Evolutionary conservation across 2,329 filamentous ascomycete species (phyloP), one percentile per base, ranked within the genome.

Genomic region (Xylaria sp.): DNA sequence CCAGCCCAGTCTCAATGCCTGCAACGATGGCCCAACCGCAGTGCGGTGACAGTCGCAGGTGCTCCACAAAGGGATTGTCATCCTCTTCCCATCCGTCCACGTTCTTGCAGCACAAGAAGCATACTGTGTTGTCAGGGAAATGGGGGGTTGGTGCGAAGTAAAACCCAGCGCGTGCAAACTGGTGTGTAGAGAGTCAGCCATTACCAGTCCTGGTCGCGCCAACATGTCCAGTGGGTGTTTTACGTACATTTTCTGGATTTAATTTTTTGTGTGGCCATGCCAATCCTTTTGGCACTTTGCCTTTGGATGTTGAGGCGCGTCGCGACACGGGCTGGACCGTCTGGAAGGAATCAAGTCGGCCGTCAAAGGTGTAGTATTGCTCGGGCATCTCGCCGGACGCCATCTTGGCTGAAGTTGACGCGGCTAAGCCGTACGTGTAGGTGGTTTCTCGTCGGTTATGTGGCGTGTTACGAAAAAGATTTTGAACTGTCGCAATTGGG

Each of bases 141-240:
- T 87, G 84, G 54, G 86, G 82, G 14, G 86, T 87, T 1, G 95
- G 94, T 64, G 89, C 86, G 79, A 92, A 98, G 79, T 90, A 95
- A 79, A 99, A 97, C 38, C 95, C 95, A 60, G 95, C 94, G 73
- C 87, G 88, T 4, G 95, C 94, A 71, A 99, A 89, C 91, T 97
- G 74, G 46, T 21, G 8, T 8, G 2, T 31, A 50, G 43, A 35
- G 50, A 12, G 53, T 63, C 35, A 61, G 66, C 42, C 59, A 61
- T 31, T 31, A 12, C 6, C 15, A 19, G 65, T 52, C 70, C 21
- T 5, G 2, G 11, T 21, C n/a, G 19, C n/a, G n/a, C 11, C 12
- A 63, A 42, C 9, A 15, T 4, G 46, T 17, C 43, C 25, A 56
- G 28, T 37, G 47, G 49, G 33, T 23, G 25, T 50, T 67, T 31